Evolutionary conservation across 306 rosid species (phyloP), one percentile per base, ranked within the genome.

Genomic region (Chamaecrista fasciculata): DNA sequence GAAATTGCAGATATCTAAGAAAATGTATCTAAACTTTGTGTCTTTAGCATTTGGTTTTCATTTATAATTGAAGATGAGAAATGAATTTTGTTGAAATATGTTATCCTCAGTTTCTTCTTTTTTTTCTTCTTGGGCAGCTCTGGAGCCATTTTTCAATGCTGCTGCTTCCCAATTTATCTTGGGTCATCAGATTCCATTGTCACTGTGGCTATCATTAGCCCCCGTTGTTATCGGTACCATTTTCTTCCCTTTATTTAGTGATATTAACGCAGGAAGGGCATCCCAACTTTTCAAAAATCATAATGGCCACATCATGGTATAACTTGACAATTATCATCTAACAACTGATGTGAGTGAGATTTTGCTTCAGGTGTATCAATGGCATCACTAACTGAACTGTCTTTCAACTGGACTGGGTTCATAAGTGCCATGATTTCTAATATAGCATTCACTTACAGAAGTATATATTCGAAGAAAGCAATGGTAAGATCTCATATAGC

Each of bases 81-180:
- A n/a, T n/a, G n/a, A n/a, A n/a, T n/a, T n/a, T n/a, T n/a, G n/a
- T n/a, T n/a, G n/a, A n/a, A n/a, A n/a, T n/a, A n/a, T n/a, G n/a
- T n/a, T n/a, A n/a, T 9, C 21, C 1, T 44, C 21, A 26, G 4
- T 56, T 33, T 59, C 65, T 33, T 67, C 18, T 68, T 15, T 42
- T 9, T 49, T 31, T 15, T 1, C 8, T 15, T 33, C 72, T 26
- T 51, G 21, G 12, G 52, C 83, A 89, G 92, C 96, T 11, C 78
- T 89, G 74, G 96, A 89, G 78, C 92, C 92, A 11, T 89, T 89
- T 82, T 89, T 86, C 74, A 89, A 82, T 61, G 96, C 96, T 34
- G 76, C 92, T 39, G 90, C 96, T 57, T 89, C 96, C 24, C 92
- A 89, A 81, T 89, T 89, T 72, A 55, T 89, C 47, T 63, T 89